A percentile compares a stretch with the other conserved stretches of the same genome.
Conservation (phyloP, 148 eudicot genomes). For the Silene conica region DNA sequence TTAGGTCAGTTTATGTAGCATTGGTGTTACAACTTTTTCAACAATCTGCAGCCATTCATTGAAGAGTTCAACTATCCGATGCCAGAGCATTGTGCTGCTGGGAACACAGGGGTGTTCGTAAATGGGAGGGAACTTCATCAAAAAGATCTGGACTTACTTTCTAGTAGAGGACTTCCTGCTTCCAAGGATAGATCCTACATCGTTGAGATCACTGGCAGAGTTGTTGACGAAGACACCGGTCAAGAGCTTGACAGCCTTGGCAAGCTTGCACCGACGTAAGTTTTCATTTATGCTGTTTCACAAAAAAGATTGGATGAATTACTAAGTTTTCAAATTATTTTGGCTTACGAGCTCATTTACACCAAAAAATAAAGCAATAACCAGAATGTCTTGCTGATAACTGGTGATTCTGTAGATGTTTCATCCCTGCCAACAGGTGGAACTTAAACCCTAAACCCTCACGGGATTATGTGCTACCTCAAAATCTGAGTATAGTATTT, state of each 20-base stretch:
- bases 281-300: not conserved
- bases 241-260: conserved; percentile 88
- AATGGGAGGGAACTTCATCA: conserved; percentile 93
- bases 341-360: not conserved
- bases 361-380: too few species aligned
- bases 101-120: conserved; percentile 69
- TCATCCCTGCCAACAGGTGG: not conserved
- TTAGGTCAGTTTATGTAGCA: not conserved
- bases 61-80: conserved; percentile 84
- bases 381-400: not conserved
- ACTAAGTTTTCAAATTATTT: not conserved
- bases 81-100: conserved; percentile 79
- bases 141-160: conserved; percentile 69
- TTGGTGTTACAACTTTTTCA: not conserved
- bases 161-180: conserved; percentile 78
- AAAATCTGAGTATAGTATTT: not conserved
- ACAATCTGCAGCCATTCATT: conserved; percentile 66
- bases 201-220: conserved; percentile 80
- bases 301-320: not conserved
- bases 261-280: conserved; percentile 99
- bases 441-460: not conserved
- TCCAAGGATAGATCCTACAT: conserved; percentile 63
- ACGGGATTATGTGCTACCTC: not conserved
- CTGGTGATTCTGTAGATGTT: not conserved
- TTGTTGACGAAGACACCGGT: conserved; percentile 81